Conservation (phyloP, 805 yeast species). For the Myxozyma monticola region DNA sequence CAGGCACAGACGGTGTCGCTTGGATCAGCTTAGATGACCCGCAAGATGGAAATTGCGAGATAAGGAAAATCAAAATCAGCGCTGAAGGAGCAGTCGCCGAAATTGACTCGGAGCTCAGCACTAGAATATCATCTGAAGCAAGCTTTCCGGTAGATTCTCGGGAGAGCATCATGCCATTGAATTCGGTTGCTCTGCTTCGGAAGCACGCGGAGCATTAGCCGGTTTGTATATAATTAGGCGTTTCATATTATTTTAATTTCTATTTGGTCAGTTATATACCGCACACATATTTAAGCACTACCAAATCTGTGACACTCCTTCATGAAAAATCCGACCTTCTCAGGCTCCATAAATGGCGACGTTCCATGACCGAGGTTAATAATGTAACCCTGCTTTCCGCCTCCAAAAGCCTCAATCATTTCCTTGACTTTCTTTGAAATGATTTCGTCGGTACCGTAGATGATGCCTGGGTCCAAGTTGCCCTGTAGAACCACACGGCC, state of each 20-base stretch:
- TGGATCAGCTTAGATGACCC: constrained; percentile 29
- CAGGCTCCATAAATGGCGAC: constrained; percentile 96
- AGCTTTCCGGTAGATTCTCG: constrained; percentile 38
- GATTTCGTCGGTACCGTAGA: constrained; percentile 83
- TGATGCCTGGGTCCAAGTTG: constrained; percentile 91
- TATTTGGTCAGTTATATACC: not conserved
- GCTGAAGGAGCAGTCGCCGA: constrained; percentile 28
- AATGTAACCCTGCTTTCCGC: constrained; percentile 87
- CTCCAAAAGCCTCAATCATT: constrained; percentile 92
- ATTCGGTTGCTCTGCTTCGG: constrained; percentile 51
- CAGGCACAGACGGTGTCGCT: constrained; percentile 35
- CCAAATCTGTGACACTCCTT: constrained; percentile 38
- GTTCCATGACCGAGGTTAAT: constrained; percentile 98
- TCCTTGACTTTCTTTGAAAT: constrained; percentile 78
- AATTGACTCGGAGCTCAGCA: constrained; percentile 29
- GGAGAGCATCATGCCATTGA: constrained; percentile 51
- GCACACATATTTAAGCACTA: constrained; percentile 3
- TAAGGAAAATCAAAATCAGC: constrained; percentile 29
- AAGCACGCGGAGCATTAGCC: constrained; percentile 58
- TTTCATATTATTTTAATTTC: not conserved
- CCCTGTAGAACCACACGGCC: constrained; percentile 90
- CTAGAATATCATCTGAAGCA: constrained; percentile 33
- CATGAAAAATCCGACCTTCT: constrained; percentile 77
- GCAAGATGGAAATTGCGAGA: constrained; percentile 32
- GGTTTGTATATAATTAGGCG: not conserved